phyloP scores from a whole-genome alignment of 2,329 filamentous ascomycete genomes.

The Xylariaceae sp. region DNA sequence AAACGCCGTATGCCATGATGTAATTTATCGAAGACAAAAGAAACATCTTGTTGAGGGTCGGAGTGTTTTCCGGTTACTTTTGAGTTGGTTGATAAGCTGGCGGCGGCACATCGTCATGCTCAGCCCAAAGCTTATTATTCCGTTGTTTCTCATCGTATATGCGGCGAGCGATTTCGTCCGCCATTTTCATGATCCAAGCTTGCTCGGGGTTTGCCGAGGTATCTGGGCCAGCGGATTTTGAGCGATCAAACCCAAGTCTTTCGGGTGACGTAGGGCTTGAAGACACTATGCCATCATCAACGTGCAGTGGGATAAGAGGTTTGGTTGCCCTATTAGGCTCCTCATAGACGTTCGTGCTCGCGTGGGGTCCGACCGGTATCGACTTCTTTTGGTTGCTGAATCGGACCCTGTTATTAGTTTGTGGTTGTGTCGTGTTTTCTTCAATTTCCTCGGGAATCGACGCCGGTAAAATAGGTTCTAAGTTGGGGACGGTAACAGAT shows the following conservation, averaged over 20 bases:
- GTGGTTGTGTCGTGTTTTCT: constrained; percentile 37
- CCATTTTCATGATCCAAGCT: constrained; percentile 90
- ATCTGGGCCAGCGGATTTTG: constrained; percentile 42
- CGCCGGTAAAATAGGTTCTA: constrained; percentile 54
- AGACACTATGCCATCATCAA: constrained; percentile 13
- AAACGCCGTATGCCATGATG: constrained; percentile 19
- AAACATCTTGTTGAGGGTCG: constrained; percentile 6
- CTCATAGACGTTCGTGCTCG: constrained; percentile 36
- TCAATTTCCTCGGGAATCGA: constrained; percentile 58
- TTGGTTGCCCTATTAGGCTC: constrained; percentile 24
- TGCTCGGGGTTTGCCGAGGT: constrained; percentile 66
- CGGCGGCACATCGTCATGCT: constrained; percentile 54
- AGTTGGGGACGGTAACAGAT: constrained; percentile 56
- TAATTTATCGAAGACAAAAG: constrained; percentile 17
- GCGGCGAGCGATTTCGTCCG: constrained; percentile 80
- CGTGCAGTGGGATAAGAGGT: constrained; percentile 11
- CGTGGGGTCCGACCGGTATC: constrained; percentile 30
- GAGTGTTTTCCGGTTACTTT: constrained; percentile 24
- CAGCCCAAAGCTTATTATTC: constrained; percentile 49
- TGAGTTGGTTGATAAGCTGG: constrained; percentile 56
- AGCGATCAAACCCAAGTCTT: constrained; percentile 29
- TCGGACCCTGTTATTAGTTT: constrained; percentile 39
- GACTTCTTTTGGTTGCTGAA: constrained; percentile 37
- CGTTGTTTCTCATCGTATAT: constrained; percentile 80
- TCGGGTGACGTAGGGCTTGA: constrained; percentile 26